Conservation (phyloP, 176 grass and related monocot genomes). For the Ananas comosus region DNA sequence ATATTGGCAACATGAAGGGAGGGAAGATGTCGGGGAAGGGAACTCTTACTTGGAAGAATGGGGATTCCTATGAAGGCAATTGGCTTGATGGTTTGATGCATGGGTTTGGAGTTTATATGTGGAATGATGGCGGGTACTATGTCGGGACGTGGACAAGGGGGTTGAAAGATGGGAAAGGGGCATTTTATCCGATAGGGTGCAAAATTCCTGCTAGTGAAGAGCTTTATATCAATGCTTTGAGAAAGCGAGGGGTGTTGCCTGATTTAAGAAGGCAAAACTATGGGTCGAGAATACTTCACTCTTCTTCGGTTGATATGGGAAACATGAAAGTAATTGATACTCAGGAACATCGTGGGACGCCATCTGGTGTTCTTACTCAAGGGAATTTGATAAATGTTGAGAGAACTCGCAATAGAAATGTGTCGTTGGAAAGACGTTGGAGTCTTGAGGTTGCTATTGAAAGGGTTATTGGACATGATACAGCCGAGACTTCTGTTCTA, state of each 20-base stretch:
- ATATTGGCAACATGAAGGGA: constrained; percentile 77
- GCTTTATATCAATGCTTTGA: constrained; percentile 60
- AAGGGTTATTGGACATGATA: constrained; percentile 57
- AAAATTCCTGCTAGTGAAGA: constrained; percentile 57
- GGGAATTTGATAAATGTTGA: constrained; percentile 29
- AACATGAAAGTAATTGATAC: constrained; percentile 49
- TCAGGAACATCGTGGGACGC: constrained; percentile 23
- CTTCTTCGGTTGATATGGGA: constrained; percentile 71
- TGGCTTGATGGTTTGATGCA: constrained; percentile 91
- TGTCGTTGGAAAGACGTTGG: constrained; percentile 84
- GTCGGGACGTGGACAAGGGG: constrained; percentile 91
- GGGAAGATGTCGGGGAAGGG: constrained; percentile 88
- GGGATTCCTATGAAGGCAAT: constrained; percentile 84
- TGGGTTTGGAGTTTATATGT: constrained; percentile 80
- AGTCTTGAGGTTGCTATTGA: constrained; percentile 89
- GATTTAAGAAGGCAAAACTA: constrained; percentile 63
- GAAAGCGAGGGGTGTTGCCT: constrained; percentile 63
- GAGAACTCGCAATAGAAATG: constrained; percentile 36
- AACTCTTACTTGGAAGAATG: constrained; percentile 85
- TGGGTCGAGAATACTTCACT: constrained; percentile 63
- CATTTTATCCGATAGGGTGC: constrained; percentile 87
- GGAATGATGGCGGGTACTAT: constrained; percentile 65
- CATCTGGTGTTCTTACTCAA: constrained; percentile 9
- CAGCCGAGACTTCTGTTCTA: constrained; percentile 28
- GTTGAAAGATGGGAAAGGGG: constrained; percentile 90